phyloP scores from a whole-genome alignment of 2,329 filamentous ascomycete species.

The Ceratocystis destructans region DNA sequence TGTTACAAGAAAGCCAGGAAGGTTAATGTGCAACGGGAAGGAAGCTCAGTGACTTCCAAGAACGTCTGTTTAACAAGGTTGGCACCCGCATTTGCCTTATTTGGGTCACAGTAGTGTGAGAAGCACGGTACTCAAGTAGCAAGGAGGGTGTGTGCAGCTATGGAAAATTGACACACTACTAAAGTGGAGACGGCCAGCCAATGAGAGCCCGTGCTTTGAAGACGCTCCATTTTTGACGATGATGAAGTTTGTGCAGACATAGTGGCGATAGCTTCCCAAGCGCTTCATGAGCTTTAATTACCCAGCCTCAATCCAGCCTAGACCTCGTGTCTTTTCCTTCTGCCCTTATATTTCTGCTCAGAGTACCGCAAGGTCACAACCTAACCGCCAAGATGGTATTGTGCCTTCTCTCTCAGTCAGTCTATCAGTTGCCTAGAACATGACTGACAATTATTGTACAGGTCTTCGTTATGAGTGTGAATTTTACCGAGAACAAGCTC shows the following conservation, averaged over 20 bases:
- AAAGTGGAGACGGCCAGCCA: conserved; percentile 5
- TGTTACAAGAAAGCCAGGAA: background rate
- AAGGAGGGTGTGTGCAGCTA: background rate
- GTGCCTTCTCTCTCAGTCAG: background rate
- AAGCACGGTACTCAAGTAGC: background rate
- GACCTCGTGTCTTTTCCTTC: background rate
- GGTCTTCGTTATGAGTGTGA: conserved; percentile 78
- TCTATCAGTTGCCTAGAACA: background rate
- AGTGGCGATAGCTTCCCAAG: background rate
- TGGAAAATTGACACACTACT: background rate
- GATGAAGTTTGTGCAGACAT: conserved; percentile 4
- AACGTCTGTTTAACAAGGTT: background rate
- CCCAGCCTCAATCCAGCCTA: background rate
- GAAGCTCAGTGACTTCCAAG: background rate
- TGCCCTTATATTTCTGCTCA: background rate
- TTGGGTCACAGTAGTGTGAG: too few species aligned
- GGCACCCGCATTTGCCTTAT: background rate
- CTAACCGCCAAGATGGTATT: conserved; percentile 15
- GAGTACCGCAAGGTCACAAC: conserved; percentile 9
- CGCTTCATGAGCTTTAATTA: background rate
- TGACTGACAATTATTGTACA: conserved; percentile 25
- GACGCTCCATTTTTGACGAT: conserved; percentile 3
- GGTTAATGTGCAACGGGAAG: background rate
- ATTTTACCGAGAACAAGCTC: conserved; percentile 70
- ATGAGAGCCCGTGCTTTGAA: background rate